These are phyloP conservation scores for Selenicereus undatus DNA, from an alignment of 148 eudicot genomes.

Conservation along the genomic window DNA sequence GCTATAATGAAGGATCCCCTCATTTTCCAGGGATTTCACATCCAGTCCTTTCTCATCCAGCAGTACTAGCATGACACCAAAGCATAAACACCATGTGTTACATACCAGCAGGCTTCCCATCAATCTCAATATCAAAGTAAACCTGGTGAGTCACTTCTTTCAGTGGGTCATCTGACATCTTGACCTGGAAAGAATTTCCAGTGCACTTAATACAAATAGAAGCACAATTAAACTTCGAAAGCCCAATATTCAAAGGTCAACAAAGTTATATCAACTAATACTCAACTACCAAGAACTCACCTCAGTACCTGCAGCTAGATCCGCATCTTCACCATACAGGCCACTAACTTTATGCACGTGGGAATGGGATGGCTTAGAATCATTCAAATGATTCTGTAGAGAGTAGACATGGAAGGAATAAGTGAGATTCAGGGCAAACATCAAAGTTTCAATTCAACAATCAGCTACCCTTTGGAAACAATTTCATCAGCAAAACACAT, in stretches of 20 bases:
- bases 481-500: background rate
- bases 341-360: slow-evolving; percentile 32
- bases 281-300: slow-evolving; percentile 21
- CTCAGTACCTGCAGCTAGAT: slow-evolving; percentile 24
- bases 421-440: background rate
- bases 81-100: background rate
- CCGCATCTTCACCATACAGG: slow-evolving; percentile 8
- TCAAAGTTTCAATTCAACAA: background rate
- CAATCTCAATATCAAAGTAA: slow-evolving; percentile 82
- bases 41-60: background rate
- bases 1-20: background rate
- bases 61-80: background rate
- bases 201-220: slow-evolving; percentile 6
- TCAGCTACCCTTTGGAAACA: background rate
- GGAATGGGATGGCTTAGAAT: slow-evolving; percentile 44
- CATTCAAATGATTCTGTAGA: slow-evolving; percentile 63
- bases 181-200: slow-evolving; percentile 34
- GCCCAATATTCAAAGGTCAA: background rate
- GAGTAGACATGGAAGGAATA: background rate
- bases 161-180: slow-evolving; percentile 29
- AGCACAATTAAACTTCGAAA: background rate
- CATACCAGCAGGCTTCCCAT: slow-evolving; percentile 68
- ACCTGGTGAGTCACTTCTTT: slow-evolving; percentile 74
- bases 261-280: background rate
- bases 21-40: background rate